Evolutionary conservation across 129 eudicot genomes (phyloP), one percentile per base, ranked within the genome.

Genomic region (Helianthus tuberosus): DNA sequence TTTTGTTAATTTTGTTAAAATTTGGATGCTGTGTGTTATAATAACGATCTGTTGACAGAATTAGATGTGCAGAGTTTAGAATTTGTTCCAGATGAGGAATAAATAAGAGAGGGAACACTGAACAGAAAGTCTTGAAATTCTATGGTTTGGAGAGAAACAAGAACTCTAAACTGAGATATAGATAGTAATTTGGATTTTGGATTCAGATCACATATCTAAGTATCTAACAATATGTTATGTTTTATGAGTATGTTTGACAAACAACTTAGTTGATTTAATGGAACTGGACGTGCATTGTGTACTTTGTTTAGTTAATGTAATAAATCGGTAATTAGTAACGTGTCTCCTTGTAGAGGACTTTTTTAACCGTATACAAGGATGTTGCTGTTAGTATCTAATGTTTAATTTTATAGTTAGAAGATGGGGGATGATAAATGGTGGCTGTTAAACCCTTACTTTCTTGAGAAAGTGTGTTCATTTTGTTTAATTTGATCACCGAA

Each of bases 1-100:
- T 67, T 49, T 74, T 23, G 14, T 14, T 3, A 20, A 25, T 44
- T 64, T 38, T 11, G 64, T 15, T 63, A 64, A 72, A 47, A 12
- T 38, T 36, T 48, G 71, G 78, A 50, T 48, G 46, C 63, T n/a
- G 58, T 57, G 76, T 72, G 48, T 64, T 64, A 27, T 64, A 13
- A n/a, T 64, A n/a, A n/a, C 15, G 69, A 64, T 38, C 14, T 38
- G 3, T 38, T 64, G 41, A 39, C 14, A 6, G 47, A 36, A 6
- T 14, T 1, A 14, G 46, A 13, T 62, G 23, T 60, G 47, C 10
- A 65, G n/a, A 16, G 11, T 15, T 39, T 41, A 23, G 35, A 64
- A 43, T 15, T 39, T 64, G 57, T 11, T 57, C 13, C 58, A 20
- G 13, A 16, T 41, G 3, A 67, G 41, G 27, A 48, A 67, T 2